These are phyloP conservation scores for Pseudogymnoascus sp. DNA, from an alignment of 2,329 filamentous ascomycete genomes.

Conservation along the genomic window DNA sequence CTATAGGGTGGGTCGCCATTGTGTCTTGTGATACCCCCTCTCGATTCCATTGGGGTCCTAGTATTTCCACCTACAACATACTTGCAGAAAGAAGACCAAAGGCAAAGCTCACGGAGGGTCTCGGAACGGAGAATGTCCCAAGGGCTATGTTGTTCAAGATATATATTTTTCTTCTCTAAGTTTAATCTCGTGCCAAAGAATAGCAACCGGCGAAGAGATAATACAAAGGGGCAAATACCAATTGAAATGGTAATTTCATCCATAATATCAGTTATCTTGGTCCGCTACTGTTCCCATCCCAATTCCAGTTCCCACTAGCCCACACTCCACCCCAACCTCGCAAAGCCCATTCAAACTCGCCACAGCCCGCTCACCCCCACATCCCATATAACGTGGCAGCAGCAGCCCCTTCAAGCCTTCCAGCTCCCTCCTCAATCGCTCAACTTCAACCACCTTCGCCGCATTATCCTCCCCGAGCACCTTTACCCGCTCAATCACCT, in stretches of 20 bases:
- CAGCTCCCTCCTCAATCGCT: neutral
- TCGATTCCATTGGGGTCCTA: slow-evolving; percentile 15
- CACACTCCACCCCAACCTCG: neutral
- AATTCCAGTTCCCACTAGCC: neutral
- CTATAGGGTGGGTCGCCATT: slow-evolving; percentile 18
- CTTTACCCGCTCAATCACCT: neutral
- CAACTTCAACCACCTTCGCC: neutral
- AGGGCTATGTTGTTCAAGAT: neutral
- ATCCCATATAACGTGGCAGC: neutral
- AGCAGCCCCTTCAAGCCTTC: neutral
- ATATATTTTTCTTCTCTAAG: neutral
- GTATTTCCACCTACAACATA: too few species aligned
- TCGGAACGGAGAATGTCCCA: neutral
- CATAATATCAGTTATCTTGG: too few species aligned
- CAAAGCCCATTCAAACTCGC: neutral
- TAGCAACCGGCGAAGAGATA: too few species aligned
- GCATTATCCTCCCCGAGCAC: neutral
- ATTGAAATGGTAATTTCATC: too few species aligned
- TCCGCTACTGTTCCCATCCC: too few species aligned
- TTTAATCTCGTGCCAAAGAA: neutral
- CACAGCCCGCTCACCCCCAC: neutral
- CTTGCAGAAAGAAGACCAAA: neutral
- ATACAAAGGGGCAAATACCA: too few species aligned
- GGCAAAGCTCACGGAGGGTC: neutral
- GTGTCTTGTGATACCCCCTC: slow-evolving; percentile 14